Evolutionary conservation across 1,139 yeast species (phyloP).

Genomic region (Candida sp.): DNA sequence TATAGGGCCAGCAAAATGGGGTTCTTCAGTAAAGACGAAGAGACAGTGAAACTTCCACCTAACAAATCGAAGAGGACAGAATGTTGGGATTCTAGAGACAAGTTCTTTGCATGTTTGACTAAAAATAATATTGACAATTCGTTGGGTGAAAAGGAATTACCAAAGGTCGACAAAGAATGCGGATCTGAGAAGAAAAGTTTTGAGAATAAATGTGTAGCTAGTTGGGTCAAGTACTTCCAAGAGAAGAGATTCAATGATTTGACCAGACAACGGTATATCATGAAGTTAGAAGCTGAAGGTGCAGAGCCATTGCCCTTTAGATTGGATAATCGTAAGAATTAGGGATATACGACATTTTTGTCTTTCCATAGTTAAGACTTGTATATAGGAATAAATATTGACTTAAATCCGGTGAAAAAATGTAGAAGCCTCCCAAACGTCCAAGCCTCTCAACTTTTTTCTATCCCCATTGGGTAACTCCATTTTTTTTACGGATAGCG

Average conservation of each 20-base stretch:
- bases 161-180: conserved; percentile 31
- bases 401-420: too few relatives aligned
- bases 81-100: conserved; percentile 46
- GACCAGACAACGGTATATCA: conserved; percentile 38
- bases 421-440: too few relatives aligned
- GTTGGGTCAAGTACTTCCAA: conserved; percentile 47
- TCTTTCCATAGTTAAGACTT: conserved; percentile 1
- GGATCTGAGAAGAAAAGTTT: conserved; percentile 32
- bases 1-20: conserved; percentile 22
- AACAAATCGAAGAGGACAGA: conserved; percentile 34
- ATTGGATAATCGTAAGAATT: conserved; percentile 17
- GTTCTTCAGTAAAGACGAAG: conserved; percentile 27
- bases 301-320: conserved; percentile 48
- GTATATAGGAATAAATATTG: not conserved
- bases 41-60: conserved; percentile 32
- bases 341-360: too few relatives aligned
- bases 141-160: conserved; percentile 33
- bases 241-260: conserved; percentile 45
- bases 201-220: conserved; percentile 40
- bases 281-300: conserved; percentile 43
- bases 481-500: too few relatives aligned
- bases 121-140: conserved; percentile 42
- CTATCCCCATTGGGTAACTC: too few relatives aligned
- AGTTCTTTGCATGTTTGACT: conserved; percentile 39
- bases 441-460: too few relatives aligned